A percentile compares a stretch with the other conserved stretches of the same genome.
phyloP scores from a whole-genome alignment of 371 early-diverging fungal species.

The Haplosporangium sp. region DNA sequence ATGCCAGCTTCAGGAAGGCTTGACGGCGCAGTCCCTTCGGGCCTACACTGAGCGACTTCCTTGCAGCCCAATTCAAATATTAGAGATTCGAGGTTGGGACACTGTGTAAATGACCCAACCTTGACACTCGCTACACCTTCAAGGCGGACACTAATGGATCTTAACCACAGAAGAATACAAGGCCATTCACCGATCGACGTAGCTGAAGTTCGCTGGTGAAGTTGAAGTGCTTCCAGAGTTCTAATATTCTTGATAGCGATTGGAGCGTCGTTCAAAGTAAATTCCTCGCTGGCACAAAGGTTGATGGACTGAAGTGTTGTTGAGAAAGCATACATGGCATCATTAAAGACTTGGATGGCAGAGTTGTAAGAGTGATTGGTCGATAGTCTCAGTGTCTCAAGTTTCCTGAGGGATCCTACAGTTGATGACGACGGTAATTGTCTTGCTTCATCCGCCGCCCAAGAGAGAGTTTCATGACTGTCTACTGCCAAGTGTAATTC shows the following conservation, averaged over 20 bases:
- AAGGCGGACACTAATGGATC: background rate
- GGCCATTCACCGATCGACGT: constrained; percentile 15
- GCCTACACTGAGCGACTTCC: background rate
- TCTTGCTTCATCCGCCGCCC: background rate
- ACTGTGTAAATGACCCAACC: constrained; percentile 11
- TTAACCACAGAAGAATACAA: background rate
- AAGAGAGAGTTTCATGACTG: constrained; percentile 1
- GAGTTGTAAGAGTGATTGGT: background rate
- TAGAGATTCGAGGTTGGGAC: constrained; percentile 13
- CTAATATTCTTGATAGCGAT: background rate
- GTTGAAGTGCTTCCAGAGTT: background rate
- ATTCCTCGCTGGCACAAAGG: background rate
- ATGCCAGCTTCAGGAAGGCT: background rate
- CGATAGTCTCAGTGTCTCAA: background rate
- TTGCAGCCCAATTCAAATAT: background rate
- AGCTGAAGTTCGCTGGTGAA: background rate
- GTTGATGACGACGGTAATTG: background rate
- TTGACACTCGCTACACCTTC: background rate
- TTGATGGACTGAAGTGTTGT: background rate
- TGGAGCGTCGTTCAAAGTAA: no score
- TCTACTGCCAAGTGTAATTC: background rate
- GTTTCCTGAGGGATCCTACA: background rate
- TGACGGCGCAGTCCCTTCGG: background rate
- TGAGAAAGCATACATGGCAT: constrained; percentile 13
- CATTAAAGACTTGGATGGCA: constrained; percentile 12